Percentiles rank a stretch among this genome's conserved stretches.
phyloP scores from a whole-genome alignment of 352 stramenopile species.

The Plasmopara viticola region DNA sequence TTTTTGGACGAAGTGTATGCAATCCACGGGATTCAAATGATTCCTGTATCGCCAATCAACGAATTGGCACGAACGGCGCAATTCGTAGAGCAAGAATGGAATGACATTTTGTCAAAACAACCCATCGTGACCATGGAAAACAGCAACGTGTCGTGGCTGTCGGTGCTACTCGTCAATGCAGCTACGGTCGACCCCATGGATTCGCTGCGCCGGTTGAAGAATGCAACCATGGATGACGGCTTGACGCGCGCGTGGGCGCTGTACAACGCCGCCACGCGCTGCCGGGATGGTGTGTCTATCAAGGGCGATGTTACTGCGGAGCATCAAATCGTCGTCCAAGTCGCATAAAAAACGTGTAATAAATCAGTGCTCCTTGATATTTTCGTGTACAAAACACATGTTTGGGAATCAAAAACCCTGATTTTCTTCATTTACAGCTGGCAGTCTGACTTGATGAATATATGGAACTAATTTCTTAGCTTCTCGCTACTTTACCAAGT shows the following conservation, averaged over 20 bases:
- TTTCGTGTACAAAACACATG: no score
- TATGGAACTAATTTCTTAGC: no score
- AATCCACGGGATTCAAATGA: slow-evolving; percentile 81
- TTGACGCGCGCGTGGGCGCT: slow-evolving; percentile 58
- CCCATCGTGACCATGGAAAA: slow-evolving; percentile 34
- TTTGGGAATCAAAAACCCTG: no score
- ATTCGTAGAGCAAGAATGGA: slow-evolving; percentile 73
- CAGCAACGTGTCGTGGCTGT: slow-evolving; percentile 50
- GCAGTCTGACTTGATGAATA: no score
- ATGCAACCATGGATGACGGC: slow-evolving; percentile 58
- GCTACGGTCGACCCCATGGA: slow-evolving; percentile 46
- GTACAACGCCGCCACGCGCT: slow-evolving; percentile 59
- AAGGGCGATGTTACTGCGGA: no score
- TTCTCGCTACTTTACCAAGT: no score
- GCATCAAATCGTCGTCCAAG: no score
- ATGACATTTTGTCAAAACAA: slow-evolving; percentile 61
- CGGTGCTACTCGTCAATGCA: slow-evolving; percentile 65
- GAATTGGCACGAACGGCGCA: slow-evolving; percentile 49
- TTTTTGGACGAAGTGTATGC: slow-evolving; percentile 59
- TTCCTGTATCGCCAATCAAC: slow-evolving; percentile 64
- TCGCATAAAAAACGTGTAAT: no score
- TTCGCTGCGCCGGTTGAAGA: slow-evolving; percentile 38
- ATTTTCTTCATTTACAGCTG: no score
- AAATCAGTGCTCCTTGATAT: no score
- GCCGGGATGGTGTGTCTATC: slow-evolving; percentile 8